Percentiles rank a stretch among this genome's conserved stretches.
Evolutionary conservation across 1,284 basidiomycete genomes (phyloP).

Genomic region (Ceratobasidium sp.): DNA sequence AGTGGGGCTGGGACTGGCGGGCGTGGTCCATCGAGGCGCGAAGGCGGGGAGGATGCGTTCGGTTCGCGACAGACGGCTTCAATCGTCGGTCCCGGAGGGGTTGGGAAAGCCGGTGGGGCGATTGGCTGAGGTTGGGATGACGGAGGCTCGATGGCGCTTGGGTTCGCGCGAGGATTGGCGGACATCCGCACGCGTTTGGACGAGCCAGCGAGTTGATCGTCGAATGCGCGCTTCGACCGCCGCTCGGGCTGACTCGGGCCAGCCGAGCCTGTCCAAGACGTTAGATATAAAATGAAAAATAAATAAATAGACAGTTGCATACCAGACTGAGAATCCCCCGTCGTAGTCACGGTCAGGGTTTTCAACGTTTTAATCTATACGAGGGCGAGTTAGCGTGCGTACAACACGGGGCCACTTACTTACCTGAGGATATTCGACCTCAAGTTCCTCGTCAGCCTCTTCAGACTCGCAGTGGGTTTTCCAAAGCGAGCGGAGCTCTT

Average conservation of each 20-base stretch:
- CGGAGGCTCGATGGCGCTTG: neutral
- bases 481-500: neutral
- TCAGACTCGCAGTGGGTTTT: neutral
- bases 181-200: neutral
- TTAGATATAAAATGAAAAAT: no score
- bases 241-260: neutral
- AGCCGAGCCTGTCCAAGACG: conserved; percentile 5
- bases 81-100: neutral
- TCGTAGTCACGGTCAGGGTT: no score
- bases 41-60: conserved; percentile 7
- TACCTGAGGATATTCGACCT: conserved; percentile 12
- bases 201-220: neutral
- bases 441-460: conserved; percentile 11
- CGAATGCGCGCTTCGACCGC: conserved; percentile 1
- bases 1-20: neutral
- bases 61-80: neutral
- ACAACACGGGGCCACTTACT: no score
- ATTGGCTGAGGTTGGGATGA: conserved; percentile 2
- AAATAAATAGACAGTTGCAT: neutral
- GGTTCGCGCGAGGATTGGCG: neutral
- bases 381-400: no score
- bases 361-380: no score
- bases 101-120: neutral
- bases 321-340: no score
- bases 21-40: neutral